A percentile compares a stretch with the other conserved stretches of the same genome.
Conservation (phyloP, 2,329 filamentous ascomycete species). For the Orbilia quercus region DNA sequence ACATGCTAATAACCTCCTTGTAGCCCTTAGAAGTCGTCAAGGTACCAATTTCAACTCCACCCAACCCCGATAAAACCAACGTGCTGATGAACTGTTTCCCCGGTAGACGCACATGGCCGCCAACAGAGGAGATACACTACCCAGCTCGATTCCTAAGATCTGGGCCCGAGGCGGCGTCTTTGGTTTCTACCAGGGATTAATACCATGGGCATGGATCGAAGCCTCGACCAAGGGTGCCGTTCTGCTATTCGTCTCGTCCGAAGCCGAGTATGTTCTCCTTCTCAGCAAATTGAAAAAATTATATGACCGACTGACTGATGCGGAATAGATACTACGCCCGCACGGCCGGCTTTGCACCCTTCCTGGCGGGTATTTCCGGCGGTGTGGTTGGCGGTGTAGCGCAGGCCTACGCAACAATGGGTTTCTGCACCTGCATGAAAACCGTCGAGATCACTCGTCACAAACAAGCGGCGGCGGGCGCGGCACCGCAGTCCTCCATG, state of each 20-base stretch:
- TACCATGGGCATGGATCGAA: constrained; percentile 99
- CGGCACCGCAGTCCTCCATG: constrained; percentile 89
- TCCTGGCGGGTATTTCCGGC: constrained; percentile 86
- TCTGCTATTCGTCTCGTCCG: constrained; percentile 97
- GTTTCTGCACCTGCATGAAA: constrained; percentile 99
- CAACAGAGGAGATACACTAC: constrained; percentile 89
- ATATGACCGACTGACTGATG: too few species aligned
- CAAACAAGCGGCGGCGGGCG: constrained; percentile 86
- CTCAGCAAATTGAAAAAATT: too few species aligned
- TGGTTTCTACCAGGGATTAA: constrained; percentile 99
- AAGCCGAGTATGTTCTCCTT: constrained; percentile 74
- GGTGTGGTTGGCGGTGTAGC: constrained; percentile 95
- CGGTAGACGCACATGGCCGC: constrained; percentile 92
- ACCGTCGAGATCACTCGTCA: constrained; percentile 99
- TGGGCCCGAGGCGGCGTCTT: constrained; percentile 93
- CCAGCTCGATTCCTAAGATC: constrained; percentile 81
- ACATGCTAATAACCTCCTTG: constrained; percentile 64
- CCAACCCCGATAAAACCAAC: not conserved
- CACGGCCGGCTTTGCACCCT: constrained; percentile 82
- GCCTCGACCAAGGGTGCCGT: constrained; percentile 99
- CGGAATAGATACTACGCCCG: constrained; percentile 87
- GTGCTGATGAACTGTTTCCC: constrained; percentile 15
- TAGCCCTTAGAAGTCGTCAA: constrained; percentile 98
- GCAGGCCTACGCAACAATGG: constrained; percentile 99
- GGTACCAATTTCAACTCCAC: constrained; percentile 40